These are phyloP conservation scores for Handroanthus guayacan DNA, from an alignment of 257 asterid genomes.

Conservation along the genomic window DNA sequence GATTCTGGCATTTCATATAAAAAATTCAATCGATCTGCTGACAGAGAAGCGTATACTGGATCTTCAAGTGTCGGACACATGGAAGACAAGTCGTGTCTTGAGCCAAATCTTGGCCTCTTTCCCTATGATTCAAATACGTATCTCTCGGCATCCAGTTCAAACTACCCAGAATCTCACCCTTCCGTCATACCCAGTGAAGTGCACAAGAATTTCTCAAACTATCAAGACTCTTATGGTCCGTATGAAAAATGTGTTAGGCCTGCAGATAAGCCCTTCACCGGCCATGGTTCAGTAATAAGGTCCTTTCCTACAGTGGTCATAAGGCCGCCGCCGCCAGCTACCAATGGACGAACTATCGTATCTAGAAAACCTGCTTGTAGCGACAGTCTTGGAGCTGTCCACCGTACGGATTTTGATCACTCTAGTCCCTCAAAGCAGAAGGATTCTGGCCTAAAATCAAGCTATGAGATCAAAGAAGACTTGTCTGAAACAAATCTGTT, in stretches of 20 bases:
- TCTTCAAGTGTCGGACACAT: constrained; percentile 37
- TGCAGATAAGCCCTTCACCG: constrained; percentile 44
- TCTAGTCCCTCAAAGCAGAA: constrained; percentile 44
- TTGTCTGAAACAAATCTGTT: constrained; percentile 43
- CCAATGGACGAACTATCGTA: constrained; percentile 35
- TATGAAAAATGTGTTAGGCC: constrained; percentile 46
- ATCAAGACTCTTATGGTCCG: constrained; percentile 41
- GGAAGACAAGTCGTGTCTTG: constrained; percentile 49
- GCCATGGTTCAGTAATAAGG: constrained; percentile 52
- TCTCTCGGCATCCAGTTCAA: constrained; percentile 37
- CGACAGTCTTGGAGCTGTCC: constrained; percentile 43
- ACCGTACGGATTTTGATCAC: constrained; percentile 40
- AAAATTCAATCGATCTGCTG: constrained; percentile 45
- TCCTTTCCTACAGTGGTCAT: constrained; percentile 75
- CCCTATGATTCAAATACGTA: constrained; percentile 49
- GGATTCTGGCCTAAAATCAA: constrained; percentile 40
- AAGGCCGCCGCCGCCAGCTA: constrained; percentile 75
- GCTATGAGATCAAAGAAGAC: constrained; percentile 43
- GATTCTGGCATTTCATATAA: constrained; percentile 46
- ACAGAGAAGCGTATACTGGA: constrained; percentile 45
- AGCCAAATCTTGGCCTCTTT: constrained; percentile 48
- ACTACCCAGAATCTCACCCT: constrained; percentile 47
- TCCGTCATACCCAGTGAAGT: constrained; percentile 39
- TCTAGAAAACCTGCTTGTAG: constrained; percentile 42
- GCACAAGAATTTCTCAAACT: constrained; percentile 37